Percentiles rank a stretch among this genome's conserved stretches.
phyloP scores from a whole-genome alignment of 2,329 filamentous ascomycete genomes.

The Fusarium mundagurra region DNA sequence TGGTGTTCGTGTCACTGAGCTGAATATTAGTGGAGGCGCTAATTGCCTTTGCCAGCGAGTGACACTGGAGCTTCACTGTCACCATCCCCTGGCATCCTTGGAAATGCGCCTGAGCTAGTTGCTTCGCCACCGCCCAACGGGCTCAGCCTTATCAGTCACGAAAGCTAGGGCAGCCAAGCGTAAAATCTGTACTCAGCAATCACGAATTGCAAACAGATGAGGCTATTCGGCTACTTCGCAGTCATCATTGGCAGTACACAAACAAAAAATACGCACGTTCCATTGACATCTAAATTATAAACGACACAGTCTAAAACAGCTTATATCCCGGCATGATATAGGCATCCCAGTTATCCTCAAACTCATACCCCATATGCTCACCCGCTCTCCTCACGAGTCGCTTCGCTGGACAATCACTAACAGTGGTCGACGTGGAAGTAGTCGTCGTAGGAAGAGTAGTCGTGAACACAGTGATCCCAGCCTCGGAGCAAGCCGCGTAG shows the following conservation, averaged over 20 bases:
- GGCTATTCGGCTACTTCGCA: neutral
- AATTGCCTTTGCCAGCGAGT: neutral
- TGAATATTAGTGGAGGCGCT: neutral
- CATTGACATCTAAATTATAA: neutral
- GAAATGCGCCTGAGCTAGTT: neutral
- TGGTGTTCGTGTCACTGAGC: neutral
- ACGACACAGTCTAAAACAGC: neutral
- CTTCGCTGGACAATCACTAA: neutral
- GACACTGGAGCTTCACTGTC: neutral
- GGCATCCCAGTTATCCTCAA: neutral
- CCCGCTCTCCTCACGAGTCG: neutral
- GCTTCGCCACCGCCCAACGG: neutral
- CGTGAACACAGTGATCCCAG: neutral
- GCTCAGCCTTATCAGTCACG: neutral
- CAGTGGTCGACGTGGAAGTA: neutral
- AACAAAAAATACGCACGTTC: neutral
- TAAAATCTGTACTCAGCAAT: neutral
- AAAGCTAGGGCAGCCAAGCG: neutral
- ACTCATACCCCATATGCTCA: neutral
- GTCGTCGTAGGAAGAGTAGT: slow-evolving; percentile 9
- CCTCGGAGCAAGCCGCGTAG: slow-evolving; percentile 17
- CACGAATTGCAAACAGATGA: neutral
- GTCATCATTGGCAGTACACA: accelerated
- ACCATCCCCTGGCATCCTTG: neutral
- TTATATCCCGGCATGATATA: neutral